Percentiles rank a stretch among this genome's conserved stretches.
These are phyloP conservation scores for Scedosporium minutisporum DNA, from an alignment of 2,329 filamentous ascomycete genomes.

Conservation along the genomic window DNA sequence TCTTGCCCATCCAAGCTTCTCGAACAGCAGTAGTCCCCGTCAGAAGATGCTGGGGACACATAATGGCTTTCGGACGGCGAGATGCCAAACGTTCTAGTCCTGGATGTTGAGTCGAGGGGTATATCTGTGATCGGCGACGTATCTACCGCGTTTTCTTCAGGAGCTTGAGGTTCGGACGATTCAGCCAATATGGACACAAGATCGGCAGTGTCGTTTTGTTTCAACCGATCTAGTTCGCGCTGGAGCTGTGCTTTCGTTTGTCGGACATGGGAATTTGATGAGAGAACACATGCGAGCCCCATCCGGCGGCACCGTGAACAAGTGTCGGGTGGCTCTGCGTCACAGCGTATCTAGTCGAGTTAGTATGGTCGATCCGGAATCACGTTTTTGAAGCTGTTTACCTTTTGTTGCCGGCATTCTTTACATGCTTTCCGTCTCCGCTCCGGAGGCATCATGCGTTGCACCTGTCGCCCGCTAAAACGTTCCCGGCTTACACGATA, in stretches of 20 bases:
- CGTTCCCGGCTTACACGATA: not conserved
- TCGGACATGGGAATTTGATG: constrained; percentile 5
- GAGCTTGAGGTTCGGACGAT: not conserved
- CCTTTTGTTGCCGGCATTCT: constrained; percentile 9
- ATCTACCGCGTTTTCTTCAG: not conserved
- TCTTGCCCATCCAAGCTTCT: not conserved
- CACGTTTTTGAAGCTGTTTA: too few relatives aligned
- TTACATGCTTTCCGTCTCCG: constrained; percentile 8
- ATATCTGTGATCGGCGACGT: not conserved
- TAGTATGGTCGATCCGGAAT: not conserved
- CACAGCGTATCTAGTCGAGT: constrained; percentile 8
- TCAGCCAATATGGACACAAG: not conserved
- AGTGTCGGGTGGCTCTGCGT: constrained; percentile 9
- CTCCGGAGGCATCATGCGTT: constrained; percentile 4
- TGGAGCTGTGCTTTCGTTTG: constrained; percentile 11
- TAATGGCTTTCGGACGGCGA: not conserved
- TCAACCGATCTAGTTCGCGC: constrained; percentile 8
- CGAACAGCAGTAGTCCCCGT: not conserved
- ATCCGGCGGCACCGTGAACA: constrained; percentile 11
- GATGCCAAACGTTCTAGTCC: not conserved
- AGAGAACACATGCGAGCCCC: constrained; percentile 6
- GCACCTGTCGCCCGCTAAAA: not conserved
- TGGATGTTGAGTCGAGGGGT: not conserved
- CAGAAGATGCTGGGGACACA: not conserved
- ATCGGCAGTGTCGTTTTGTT: not conserved